Evolutionary conservation across 225 moss, liverwort and hornwort species (phyloP), one percentile per base, ranked within the genome.

Genomic region (Sphagnum tenellum): DNA sequence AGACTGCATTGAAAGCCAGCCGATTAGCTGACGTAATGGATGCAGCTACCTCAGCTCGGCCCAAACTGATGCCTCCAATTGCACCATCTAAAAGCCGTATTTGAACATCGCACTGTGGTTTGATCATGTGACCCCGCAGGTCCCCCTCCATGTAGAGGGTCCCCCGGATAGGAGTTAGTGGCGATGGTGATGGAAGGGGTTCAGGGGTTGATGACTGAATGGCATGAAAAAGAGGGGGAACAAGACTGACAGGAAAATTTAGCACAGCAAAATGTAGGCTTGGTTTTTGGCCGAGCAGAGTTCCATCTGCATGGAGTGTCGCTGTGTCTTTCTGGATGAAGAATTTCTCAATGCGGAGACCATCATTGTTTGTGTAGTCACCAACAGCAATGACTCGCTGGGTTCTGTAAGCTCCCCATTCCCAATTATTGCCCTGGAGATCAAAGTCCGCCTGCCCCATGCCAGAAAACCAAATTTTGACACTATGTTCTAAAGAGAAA

Each of bases 61-160:
- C 86, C 62, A 98, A 75, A 77, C 82, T 93, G 45, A 98, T 79
- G 71, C 98, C 98, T 66, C 98, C 89, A 62, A 98, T 78, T 44
- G 93, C 86, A 70, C 98, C 98, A 78, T 98, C 98, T 68, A 98
- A 73, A 50, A 98, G 74, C 64, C 98, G 71, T 61, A 98, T 90
- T 78, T 98, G 98, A 55, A 98, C 88, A 75, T 98, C 98, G 76
- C 98, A 98, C 73, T 98, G 93, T 12, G 98, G 98, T 71, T 98
- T 90, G 47, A 86, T 86, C 72, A 90, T 73, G 70, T 87, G 85
- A 58, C 93, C 98, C 67, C 98, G 80, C 46, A 98, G 84, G 65
- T 98, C 98, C 65, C 98, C 98, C 76, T 98, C 98, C 98, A 90
- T 93, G 57, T 98, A 98, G 50, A 98, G 79, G 63, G 87, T 90